Evolutionary conservation across 2,329 filamentous ascomycete species (phyloP), one percentile per base, ranked within the genome.

Genomic region (Colletotrichum eleusines): DNA sequence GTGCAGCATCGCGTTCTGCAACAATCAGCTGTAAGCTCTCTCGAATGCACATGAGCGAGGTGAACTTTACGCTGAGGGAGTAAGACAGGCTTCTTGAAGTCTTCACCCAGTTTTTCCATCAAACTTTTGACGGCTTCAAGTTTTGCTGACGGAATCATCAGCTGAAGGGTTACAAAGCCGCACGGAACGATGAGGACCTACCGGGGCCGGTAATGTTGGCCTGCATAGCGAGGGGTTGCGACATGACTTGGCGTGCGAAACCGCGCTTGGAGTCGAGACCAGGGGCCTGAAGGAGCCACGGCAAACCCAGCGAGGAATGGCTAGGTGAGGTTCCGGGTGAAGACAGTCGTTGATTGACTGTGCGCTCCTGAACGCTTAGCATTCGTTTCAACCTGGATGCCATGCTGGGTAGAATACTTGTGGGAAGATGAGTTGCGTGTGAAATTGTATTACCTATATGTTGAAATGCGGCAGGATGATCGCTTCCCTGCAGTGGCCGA

Each of bases 111-210:
- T 53, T 86, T 86, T 50, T 86, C 81, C 74, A 96, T 81, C 20
- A 96, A 82, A 63, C 85, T 83, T 20, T 86, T 89, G 50, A 95
- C 92, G 65, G 92, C 88, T 69, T 88, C 84, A 67, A 92, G 85
- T 81, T 95, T 94, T 71, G 84, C 88, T 94, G 76, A 55, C 3
- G 12, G 1, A 44, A 38, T 12, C 5, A 67, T 77, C 33, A 76
- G 74, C 72, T 31, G 65, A 33, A 57, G 14, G 40, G 20, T 8
- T 14, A 28, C 26, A 18, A n/a, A 33, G 31, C 35, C 28, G 35
- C 31, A 28, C 40, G 31, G 18, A 28, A 20, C 18, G 16, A 55
- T 14, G 48, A 23, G 12, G 28, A 58, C 58, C 31, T 54, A 71
- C 69, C 69, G 31, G 61, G 35, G 40, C 69, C 69, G 33, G 69